These are phyloP conservation scores for Entomortierella beljakovae DNA, from an alignment of 192 early-diverging fungal genomes.

Conservation along the genomic window DNA sequence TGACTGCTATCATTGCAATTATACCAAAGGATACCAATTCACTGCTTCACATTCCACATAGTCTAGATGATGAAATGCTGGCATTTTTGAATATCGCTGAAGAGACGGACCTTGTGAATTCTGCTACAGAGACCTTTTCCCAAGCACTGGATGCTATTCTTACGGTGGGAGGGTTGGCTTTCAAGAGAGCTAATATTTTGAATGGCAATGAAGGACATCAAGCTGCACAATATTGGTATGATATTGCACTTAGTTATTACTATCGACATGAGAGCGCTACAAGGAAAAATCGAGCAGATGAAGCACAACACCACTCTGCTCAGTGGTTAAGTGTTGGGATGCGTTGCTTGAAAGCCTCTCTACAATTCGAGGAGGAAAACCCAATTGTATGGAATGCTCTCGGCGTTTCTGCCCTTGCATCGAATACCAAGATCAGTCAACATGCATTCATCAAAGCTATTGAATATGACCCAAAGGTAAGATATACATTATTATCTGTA, in stretches of 20 bases:
- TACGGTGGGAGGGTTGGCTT: conserved; percentile 61
- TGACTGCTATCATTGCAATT: conserved; percentile 36
- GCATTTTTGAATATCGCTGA: neutral
- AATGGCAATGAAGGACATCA: conserved; percentile 51
- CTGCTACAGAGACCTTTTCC: conserved; percentile 40
- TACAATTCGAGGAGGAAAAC: conserved; percentile 70
- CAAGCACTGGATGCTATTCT: conserved; percentile 57
- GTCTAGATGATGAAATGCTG: conserved; percentile 28
- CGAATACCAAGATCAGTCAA: conserved; percentile 73
- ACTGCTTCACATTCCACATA: conserved; percentile 50
- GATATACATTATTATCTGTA: neutral
- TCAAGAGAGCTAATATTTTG: conserved; percentile 63
- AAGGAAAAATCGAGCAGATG: conserved; percentile 2
- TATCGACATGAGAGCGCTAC: conserved; percentile 43
- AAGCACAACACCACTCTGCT: neutral
- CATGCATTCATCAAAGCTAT: conserved; percentile 87
- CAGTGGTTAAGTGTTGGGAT: conserved; percentile 53
- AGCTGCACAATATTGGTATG: conserved; percentile 63
- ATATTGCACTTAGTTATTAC: conserved; percentile 63
- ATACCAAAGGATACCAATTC: conserved; percentile 36
- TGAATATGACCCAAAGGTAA: conserved; percentile 74
- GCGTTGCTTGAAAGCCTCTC: conserved; percentile 65
- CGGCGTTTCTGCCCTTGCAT: conserved; percentile 68
- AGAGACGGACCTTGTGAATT: conserved; percentile 15
- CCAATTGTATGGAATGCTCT: conserved; percentile 77